Evolutionary conservation across 805 yeast genomes (phyloP), one percentile per base, ranked within the genome.

Genomic region (Myxozyma neotropica): DNA sequence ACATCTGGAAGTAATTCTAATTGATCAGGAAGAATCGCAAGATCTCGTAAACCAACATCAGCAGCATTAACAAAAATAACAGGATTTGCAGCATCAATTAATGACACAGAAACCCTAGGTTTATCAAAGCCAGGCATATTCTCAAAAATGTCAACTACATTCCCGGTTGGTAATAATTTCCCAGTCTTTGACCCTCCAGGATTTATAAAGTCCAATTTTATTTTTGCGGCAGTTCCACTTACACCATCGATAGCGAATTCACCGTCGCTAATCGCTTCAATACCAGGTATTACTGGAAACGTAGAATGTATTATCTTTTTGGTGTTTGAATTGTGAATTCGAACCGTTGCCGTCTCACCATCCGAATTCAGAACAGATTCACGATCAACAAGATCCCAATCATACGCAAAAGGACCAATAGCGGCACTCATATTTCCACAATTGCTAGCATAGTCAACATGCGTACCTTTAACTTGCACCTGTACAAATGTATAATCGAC

Each of bases 381-480:
- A 3, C 52, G 51, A 17, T 53, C 46, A 13, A 54, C 47, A 7
- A 54, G 27, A 3, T 36, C 53, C 23, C 29, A 26, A 24, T 54
- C 58, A 26, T 46, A 46, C 27, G 58, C 58, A 39, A 39, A 54
- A 15, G 58, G 58, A 3, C 58, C 58, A 12, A 54, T 17, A 8
- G 58, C 58, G n/a, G 53, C 53, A 21, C 53, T 54, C 58, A 54
- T 54, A 23, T 54, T 54, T 7, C 58, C 58, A 45, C 58, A 54
- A 35, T 54, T 54, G 10, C 58, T 40, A 12, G 58, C 46, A 23
- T 54, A 54, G 33, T 54, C 58, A 15, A 54, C 53, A n/a, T 39
- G 24, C 35, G 47, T 29, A 42, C 42, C 48, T 39, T 39, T 46
- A 35, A 54, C 48, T 26, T 40, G 40, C 13, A 54, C 38, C 42